phyloP scores from a whole-genome alignment of 139 green algal genomes.

The Astrephomene gubernaculifera region DNA sequence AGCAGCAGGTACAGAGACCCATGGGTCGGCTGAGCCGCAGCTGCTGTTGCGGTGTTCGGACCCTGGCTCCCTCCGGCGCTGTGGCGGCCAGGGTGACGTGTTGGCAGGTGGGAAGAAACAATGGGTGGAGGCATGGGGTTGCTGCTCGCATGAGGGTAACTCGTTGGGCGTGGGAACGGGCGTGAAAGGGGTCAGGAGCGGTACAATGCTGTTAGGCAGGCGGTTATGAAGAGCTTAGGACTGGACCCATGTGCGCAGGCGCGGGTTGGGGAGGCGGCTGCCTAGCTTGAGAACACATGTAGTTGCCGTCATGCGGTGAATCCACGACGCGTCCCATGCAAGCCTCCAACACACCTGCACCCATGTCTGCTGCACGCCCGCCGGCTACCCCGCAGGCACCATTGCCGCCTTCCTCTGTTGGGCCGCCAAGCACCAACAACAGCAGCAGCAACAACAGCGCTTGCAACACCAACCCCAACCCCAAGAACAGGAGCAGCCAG shows the following conservation, averaged over 20 bases:
- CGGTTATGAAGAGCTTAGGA: not conserved
- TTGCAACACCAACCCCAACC: conserved; percentile 4
- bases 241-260: not conserved
- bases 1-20: not conserved
- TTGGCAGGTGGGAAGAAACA: conserved; percentile 64
- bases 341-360: not conserved
- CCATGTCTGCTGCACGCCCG: too few species aligned
- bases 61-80: conserved; percentile 59
- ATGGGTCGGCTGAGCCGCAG: not conserved
- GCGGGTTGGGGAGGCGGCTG: not conserved
- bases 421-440: conserved; percentile 29
- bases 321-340: not conserved
- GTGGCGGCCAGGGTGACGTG: conserved; percentile 79
- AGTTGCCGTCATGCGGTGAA: not conserved
- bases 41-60: conserved; percentile 34
- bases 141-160: too few species aligned
- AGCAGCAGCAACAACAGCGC: not conserved
- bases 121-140: not conserved
- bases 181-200: not conserved
- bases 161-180: too few species aligned
- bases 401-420: conserved; percentile 46
- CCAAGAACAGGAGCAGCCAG: not conserved
- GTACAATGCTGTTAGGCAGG: not conserved
- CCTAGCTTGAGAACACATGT: not conserved
- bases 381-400: conserved; percentile 16